These are phyloP conservation scores for Syzygium grande DNA, from an alignment of 345 rosid genomes.

Conservation along the genomic window DNA sequence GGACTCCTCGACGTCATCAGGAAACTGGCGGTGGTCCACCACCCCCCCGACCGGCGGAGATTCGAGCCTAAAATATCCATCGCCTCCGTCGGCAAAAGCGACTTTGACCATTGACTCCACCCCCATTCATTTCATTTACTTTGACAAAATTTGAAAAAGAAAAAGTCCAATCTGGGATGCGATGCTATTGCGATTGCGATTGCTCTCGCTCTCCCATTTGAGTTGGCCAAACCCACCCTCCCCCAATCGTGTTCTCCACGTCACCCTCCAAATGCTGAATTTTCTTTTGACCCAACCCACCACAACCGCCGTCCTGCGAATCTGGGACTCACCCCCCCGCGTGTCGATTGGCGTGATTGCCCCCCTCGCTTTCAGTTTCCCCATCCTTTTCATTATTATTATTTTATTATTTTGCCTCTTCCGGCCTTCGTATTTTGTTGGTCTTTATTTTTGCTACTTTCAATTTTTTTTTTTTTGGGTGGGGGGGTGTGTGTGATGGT, in stretches of 20 bases:
- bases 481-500: neutral
- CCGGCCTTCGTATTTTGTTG: neutral
- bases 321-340: neutral
- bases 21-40: neutral
- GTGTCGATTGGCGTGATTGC: neutral
- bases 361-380: neutral
- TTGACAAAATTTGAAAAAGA: neutral
- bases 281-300: neutral
- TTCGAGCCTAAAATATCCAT: neutral
- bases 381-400: neutral
- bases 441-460: too few relatives aligned
- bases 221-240: neutral
- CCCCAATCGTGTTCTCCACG: neutral
- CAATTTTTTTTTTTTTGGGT: too few relatives aligned
- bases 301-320: neutral
- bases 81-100: conserved; percentile 16
- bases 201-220: too few relatives aligned
- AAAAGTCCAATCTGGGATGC: conserved; percentile 3
- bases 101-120: conserved; percentile 27
- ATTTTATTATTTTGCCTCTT: neutral
- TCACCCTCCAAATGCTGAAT: neutral
- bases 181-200: too few relatives aligned
- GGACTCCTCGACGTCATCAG: neutral
- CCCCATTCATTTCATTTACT: neutral
- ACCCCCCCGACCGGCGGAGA: neutral